Evolutionary conservation across 345 rosid species (phyloP).

Genomic region (Hevea brasiliensis): DNA sequence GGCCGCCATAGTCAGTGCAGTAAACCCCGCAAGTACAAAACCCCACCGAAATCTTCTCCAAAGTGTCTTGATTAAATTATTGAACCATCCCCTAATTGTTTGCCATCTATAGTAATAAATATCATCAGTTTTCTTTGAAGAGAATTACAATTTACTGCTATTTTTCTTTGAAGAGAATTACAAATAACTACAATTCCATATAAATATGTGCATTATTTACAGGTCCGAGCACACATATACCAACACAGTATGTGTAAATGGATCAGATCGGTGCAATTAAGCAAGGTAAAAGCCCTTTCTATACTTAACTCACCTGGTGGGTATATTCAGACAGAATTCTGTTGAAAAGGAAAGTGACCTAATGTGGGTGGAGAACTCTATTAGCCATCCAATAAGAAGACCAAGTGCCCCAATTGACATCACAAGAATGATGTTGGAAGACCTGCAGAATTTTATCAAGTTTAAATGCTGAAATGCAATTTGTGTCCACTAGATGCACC

Average conservation of each 20-base stretch:
- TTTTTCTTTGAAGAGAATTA: not conserved
- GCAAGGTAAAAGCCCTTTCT: not conserved
- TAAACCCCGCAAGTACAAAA: conserved; percentile 58
- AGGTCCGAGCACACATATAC: not conserved
- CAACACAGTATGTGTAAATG: not conserved
- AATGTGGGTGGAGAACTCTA: conserved; percentile 65
- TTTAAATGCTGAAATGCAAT: conserved; percentile 4
- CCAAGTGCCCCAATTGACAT: conserved; percentile 74
- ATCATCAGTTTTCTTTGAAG: conserved; percentile 6
- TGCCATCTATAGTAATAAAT: conserved; percentile 43
- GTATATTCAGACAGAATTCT: conserved; percentile 44
- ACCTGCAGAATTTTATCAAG: conserved; percentile 42
- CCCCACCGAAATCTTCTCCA: conserved; percentile 69
- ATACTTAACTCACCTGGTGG: conserved; percentile 58
- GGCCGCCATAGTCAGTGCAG: conserved; percentile 67
- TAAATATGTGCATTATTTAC: not conserved
- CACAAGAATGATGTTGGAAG: conserved; percentile 79
- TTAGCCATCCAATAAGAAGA: conserved; percentile 71
- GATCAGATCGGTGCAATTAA: not conserved
- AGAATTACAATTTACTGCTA: conserved; percentile 1
- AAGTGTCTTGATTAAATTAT: conserved; percentile 53
- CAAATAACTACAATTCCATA: not conserved
- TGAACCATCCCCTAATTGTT: conserved; percentile 45
- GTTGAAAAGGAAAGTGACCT: conserved; percentile 53
- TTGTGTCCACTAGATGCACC: not conserved